Evolutionary conservation across 768 basidiomycete species (phyloP).

Genomic region (Russula foetens): DNA sequence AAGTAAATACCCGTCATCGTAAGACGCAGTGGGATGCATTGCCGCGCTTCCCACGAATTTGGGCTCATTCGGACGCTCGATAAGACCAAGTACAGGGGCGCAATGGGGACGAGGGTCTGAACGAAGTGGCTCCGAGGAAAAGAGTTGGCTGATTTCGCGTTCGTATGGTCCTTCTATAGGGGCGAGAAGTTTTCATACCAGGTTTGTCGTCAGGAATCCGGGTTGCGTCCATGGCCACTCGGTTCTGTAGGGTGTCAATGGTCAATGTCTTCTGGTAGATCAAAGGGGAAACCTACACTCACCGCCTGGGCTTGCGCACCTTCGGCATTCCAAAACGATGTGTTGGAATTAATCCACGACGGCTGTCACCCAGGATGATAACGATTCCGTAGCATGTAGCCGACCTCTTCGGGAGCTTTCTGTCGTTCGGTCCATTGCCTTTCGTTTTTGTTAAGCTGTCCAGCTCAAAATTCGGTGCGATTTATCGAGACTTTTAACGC

Average conservation of each 20-base stretch:
- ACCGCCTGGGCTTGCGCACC: background rate
- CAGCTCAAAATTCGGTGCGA: too few species aligned
- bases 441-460: too few species aligned
- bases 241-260: too few species aligned
- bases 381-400: slow-evolving; percentile 11
- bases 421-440: too few species aligned
- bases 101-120: slow-evolving; percentile 6
- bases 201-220: slow-evolving; percentile 3
- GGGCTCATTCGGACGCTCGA: background rate
- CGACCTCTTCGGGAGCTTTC: background rate
- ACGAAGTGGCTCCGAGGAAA: background rate
- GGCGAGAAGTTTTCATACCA: background rate
- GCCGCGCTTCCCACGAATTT: too few species aligned
- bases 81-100: background rate
- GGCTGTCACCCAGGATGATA: slow-evolving; percentile 9
- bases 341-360: background rate
- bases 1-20: too few species aligned
- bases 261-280: too few species aligned
- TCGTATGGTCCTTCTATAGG: slow-evolving; percentile 1
- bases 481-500: too few species aligned
- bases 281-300: background rate
- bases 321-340: background rate
- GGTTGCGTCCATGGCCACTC: background rate
- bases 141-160: background rate
- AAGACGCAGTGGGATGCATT: too few species aligned